Base-by-base conservation (phyloP, 345 rosid species). In the Stellera chamaejasme region DNA sequence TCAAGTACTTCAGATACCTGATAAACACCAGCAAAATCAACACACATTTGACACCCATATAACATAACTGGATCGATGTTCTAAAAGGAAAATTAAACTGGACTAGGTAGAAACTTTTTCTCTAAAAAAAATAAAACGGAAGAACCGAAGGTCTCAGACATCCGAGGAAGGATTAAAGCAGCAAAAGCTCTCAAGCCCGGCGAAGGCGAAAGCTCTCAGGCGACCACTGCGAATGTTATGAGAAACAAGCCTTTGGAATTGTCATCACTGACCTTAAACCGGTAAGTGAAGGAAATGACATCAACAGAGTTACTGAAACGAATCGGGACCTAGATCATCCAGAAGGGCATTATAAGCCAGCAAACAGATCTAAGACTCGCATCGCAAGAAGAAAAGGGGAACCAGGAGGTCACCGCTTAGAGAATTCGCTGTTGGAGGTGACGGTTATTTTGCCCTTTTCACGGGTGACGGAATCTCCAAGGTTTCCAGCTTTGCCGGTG, bases 401-500 rank as follows among this genome's bases (percentile, higher is more conserved):
- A 54, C 19, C 25, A 36, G 4, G 9, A 16, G 43, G 11, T 27
- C 72, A 79, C 92, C 85, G 63, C 57, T 82, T 84, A 45, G 92
- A 84, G 83, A 82, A 77, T 70, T 53, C 66, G 64, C 69, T 56
- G 54, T 75, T 77, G 1, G 85, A 75, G 27, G 79, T 77, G 62
- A 84, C 81, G 6, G 68, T 77, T 45, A 79, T 79, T 64, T 77
- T 79, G 55, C 62, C 65, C 64, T 75, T 74, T 11, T 78, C 82
- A 28, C 78, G 63, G 2, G 72, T 41, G 47, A 84, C 63, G 14
- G 76, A 45, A 27, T 81, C 84, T 0, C 85, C 88, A 3, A 84
- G 85, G 58, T 81, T 80, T 14, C 96, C 91, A 0, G 92, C 78
- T 61, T 87, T 88, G 58, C 87, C 93, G 10, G 87, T 84, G 57